Base-by-base conservation (phyloP, 1,139 yeast genomes). In the Eremothecium gossypii region DNA sequence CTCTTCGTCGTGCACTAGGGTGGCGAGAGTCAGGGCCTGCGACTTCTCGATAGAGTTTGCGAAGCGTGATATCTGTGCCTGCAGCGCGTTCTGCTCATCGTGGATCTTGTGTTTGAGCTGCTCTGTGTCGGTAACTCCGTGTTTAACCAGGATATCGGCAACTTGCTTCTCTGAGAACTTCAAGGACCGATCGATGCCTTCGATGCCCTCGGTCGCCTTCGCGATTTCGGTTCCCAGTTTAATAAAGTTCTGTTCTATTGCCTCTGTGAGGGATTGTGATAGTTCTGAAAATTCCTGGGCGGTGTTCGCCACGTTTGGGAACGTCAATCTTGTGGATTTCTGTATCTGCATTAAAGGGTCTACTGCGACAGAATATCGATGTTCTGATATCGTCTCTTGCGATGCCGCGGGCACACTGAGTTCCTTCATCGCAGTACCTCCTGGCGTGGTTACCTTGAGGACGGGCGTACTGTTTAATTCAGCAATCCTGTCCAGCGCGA, bases 1-100 rank as follows among this genome's bases (percentile, higher is more conserved):
- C 51, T 79, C 85, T 47, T 73, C 74, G 27, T 67, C 67, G 46
- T 77, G 74, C 1, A 79, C 83, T 10, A 71, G 53, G 33, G 67
- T 65, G 0, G 83, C 83, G 33, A 82, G 61, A 39, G 73, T 76
- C 33, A 74, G 66, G 0, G 84, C 79, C 53, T 80, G 87, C 0
- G 79, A 66, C 41, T 80, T 68, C 53, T 79, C 63, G 45, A 51
- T 11, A 45, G 46, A 30, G 49, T 52, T 31, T 54, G 60, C 14
- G 54, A 58, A 34, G 42, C 47, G 36, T 45, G 36, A 14, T 38
- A 41, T 43, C 20, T 36, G 36, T 26, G 26, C 17, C 30, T 36
- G 29, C 23, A 44, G 41, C 27, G 31, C 35, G 8, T 30, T 10
- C 28, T 40, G 30, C n/a, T 33, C 30, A 7, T 30, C 17, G 14